phyloP scores from a whole-genome alignment of 139 green algal species.

The Chlamydomonas incerta region DNA sequence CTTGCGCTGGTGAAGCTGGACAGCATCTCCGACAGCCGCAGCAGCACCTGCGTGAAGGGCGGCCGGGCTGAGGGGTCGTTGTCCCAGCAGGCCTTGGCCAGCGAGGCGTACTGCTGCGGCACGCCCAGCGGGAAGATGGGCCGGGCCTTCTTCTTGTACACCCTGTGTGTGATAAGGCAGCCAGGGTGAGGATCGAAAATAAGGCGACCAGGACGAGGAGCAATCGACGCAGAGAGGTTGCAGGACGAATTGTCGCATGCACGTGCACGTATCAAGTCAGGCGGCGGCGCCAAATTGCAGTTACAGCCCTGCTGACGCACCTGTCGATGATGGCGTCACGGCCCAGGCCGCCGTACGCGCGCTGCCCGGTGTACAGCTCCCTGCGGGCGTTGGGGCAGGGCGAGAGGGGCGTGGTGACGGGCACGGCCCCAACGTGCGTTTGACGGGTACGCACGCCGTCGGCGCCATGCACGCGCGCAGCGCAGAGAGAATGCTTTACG shows the following conservation, averaged over 20 bases:
- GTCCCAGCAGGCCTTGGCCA: slow-evolving; percentile 69
- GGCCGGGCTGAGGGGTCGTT: slow-evolving; percentile 55
- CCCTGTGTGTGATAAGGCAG: slow-evolving; percentile 15
- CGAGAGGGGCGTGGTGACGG: no score
- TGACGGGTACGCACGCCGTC: no score
- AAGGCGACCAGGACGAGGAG: no score
- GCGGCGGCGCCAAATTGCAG: no score
- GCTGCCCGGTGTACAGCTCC: slow-evolving; percentile 74
- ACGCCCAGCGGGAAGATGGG: slow-evolving; percentile 67
- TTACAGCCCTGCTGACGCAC: no score
- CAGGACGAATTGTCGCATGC: neutral
- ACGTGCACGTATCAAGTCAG: no score
- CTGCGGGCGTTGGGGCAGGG: no score
- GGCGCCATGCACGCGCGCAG: no score
- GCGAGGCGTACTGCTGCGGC: slow-evolving; percentile 61
- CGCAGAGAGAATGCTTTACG: no score
- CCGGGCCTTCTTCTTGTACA: slow-evolving; percentile 71
- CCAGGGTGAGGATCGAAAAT: no score
- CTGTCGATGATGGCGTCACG: slow-evolving; percentile 71
- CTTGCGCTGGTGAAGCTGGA: slow-evolving; percentile 54
- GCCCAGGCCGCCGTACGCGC: slow-evolving; percentile 67
- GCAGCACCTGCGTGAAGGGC: slow-evolving; percentile 50
- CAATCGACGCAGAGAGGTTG: neutral
- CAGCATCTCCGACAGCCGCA: slow-evolving; percentile 62
- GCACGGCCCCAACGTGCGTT: no score